These are phyloP conservation scores for Exophiala sp. DNA, from an alignment of 2,329 filamentous ascomycete genomes.

Conservation along the genomic window DNA sequence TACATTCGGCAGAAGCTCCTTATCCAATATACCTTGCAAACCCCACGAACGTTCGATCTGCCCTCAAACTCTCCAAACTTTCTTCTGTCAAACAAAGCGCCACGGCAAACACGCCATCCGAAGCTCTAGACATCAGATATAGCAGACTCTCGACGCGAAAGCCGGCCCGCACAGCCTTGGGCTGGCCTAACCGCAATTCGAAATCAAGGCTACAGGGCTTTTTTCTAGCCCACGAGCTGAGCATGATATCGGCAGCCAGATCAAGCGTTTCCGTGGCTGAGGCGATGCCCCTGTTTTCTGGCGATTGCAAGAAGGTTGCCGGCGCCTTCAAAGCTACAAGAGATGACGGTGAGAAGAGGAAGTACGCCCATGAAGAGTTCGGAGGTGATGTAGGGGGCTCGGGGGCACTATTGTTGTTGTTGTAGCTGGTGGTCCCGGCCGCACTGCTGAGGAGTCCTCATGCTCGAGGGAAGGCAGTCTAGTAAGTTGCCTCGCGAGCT, in stretches of 20 bases:
- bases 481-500: constrained; percentile 36
- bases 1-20: background rate
- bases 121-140: constrained; percentile 46
- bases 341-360: constrained; percentile 39
- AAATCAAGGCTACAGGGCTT: constrained; percentile 46
- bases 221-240: constrained; percentile 52
- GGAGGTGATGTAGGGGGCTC: constrained; percentile 13
- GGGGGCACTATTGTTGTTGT: background rate
- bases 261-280: constrained; percentile 38
- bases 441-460: background rate
- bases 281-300: constrained; percentile 34
- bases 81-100: constrained; percentile 44
- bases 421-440: too few relatives aligned
- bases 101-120: constrained; percentile 42
- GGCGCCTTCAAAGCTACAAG: constrained; percentile 44
- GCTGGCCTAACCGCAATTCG: constrained; percentile 41
- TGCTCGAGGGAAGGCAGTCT: constrained; percentile 22
- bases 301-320: constrained; percentile 36
- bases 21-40: constrained; percentile 32
- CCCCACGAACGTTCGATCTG: constrained; percentile 40
- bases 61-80: constrained; percentile 43
- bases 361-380: constrained; percentile 42
- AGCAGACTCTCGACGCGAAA: constrained; percentile 46
- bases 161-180: constrained; percentile 46
- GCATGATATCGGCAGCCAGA: constrained; percentile 42